phyloP scores from a whole-genome alignment of 352 stramenopile genomes.

The Pythium graminicola region DNA sequence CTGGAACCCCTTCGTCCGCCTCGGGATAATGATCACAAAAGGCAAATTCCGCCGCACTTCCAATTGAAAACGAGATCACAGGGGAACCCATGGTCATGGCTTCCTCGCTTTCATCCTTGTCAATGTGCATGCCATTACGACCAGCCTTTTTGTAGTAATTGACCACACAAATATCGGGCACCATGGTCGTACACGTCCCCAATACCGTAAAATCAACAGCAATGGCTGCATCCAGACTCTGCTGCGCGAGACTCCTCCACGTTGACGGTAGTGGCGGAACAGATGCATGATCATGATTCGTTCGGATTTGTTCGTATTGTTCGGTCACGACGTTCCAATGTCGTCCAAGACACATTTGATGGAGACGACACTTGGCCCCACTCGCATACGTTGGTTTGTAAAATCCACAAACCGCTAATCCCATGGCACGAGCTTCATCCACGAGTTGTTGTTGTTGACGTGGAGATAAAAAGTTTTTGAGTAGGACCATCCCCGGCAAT shows the following conservation, averaged over 20 bases:
- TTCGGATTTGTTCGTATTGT: slow-evolving; percentile 51
- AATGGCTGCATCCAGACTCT: slow-evolving; percentile 34
- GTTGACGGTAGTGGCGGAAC: slow-evolving; percentile 28
- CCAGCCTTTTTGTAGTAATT: slow-evolving; percentile 77
- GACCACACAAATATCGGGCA: slow-evolving; percentile 59
- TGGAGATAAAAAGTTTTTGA: slow-evolving; percentile 45
- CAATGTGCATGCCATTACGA: slow-evolving; percentile 65
- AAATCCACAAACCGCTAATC: slow-evolving; percentile 38
- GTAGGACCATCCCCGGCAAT: slow-evolving; percentile 56
- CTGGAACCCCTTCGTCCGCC: slow-evolving; percentile 36
- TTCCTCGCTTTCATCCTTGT: slow-evolving; percentile 61
- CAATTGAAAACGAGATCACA: slow-evolving; percentile 67
- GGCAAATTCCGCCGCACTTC: slow-evolving; percentile 55
- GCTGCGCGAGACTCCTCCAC: slow-evolving; percentile 32
- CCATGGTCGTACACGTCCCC: slow-evolving; percentile 38
- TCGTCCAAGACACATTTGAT: slow-evolving; percentile 64
- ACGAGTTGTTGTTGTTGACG: slow-evolving; percentile 54
- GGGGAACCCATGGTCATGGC: slow-evolving; percentile 57
- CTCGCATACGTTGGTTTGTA: slow-evolving; percentile 68
- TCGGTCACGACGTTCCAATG: slow-evolving; percentile 73
- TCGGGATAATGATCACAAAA: slow-evolving; percentile 60
- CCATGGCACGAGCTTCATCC: slow-evolving; percentile 39
- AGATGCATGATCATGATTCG: slow-evolving; percentile 40
- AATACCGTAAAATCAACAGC: slow-evolving; percentile 37
- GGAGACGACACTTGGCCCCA: slow-evolving; percentile 61